Percentiles rank a stretch among this genome's conserved stretches.
Conservation (phyloP, 73 alveolate genomes). For the Paramecium octaurelia region DNA sequence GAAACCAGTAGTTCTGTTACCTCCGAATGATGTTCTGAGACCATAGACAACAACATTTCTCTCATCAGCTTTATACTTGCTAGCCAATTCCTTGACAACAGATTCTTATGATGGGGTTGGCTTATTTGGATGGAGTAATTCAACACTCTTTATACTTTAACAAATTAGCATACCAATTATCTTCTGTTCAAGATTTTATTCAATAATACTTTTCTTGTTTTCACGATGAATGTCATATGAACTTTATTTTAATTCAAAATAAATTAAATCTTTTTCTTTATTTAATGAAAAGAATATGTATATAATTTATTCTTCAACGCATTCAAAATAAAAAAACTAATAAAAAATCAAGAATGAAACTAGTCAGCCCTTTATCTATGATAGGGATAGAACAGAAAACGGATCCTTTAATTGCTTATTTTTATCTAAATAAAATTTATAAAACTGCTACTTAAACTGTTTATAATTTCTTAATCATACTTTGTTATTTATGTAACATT, state of each 20-base stretch:
- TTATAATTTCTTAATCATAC: too few relatives aligned
- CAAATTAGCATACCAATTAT: conserved; percentile 53
- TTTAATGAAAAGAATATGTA: neutral
- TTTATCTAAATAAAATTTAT: neutral
- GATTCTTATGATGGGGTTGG: conserved; percentile 84
- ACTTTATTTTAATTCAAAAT: conserved; percentile 23
- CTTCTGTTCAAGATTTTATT: conserved; percentile 79
- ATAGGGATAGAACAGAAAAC: neutral
- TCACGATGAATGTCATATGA: conserved; percentile 54
- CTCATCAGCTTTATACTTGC: conserved; percentile 72
- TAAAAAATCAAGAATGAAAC: neutral
- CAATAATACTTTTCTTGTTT: conserved; percentile 74
- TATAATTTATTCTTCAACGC: neutral
- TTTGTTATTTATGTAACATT: too few relatives aligned
- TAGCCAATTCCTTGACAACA: conserved; percentile 82
- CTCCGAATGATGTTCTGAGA: conserved; percentile 88
- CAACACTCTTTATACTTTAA: conserved; percentile 61
- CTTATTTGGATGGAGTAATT: conserved; percentile 82
- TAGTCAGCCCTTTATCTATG: neutral
- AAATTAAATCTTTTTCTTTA: conserved; percentile 41
- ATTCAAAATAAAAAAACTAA: neutral
- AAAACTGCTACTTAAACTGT: neutral
- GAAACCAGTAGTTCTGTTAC: conserved; percentile 92
- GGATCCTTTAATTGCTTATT: neutral
- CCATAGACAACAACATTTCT: conserved; percentile 82